Percentiles rank a stretch among this genome's conserved stretches.
phyloP scores from a whole-genome alignment of 352 stramenopile genomes.

The Phytophthora citricola region DNA sequence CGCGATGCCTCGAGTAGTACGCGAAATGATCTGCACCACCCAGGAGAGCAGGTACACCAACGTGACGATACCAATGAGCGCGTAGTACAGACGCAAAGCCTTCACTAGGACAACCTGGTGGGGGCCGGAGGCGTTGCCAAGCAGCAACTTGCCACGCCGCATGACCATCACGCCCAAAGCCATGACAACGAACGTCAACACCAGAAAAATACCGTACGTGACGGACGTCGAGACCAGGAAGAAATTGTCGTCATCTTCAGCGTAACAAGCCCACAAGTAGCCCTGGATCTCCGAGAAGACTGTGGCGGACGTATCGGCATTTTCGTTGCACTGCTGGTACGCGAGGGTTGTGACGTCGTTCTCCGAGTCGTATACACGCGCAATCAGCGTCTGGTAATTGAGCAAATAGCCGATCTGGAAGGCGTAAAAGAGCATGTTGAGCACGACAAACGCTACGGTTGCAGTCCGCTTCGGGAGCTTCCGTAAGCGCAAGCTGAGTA shows the following conservation, averaged over 20 bases:
- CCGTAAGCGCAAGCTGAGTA: slow-evolving; percentile 79
- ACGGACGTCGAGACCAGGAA: slow-evolving; percentile 84
- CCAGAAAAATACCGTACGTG: slow-evolving; percentile 82
- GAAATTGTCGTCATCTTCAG: slow-evolving; percentile 69
- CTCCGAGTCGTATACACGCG: slow-evolving; percentile 76
- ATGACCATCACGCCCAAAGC: slow-evolving; percentile 88
- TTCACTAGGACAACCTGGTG: slow-evolving; percentile 86
- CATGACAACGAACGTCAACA: slow-evolving; percentile 82
- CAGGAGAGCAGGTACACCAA: slow-evolving; percentile 86
- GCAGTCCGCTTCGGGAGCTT: slow-evolving; percentile 77
- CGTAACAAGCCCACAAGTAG: slow-evolving; percentile 86
- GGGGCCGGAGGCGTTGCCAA: slow-evolving; percentile 71
- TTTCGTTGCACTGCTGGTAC: slow-evolving; percentile 82
- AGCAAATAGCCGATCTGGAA: slow-evolving; percentile 82
- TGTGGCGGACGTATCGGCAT: slow-evolving; percentile 57
- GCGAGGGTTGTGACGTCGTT: slow-evolving; percentile 70
- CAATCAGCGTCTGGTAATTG: slow-evolving; percentile 71
- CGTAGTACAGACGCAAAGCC: slow-evolving; percentile 87
- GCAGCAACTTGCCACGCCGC: slow-evolving; percentile 75
- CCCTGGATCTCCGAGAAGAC: slow-evolving; percentile 90
- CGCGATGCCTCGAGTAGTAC: slow-evolving; percentile 59
- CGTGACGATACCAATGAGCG: slow-evolving; percentile 87
- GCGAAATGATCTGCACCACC: slow-evolving; percentile 83
- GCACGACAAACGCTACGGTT: slow-evolving; percentile 63
- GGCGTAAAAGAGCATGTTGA: slow-evolving; percentile 84